Percentiles rank a stretch among this genome's conserved stretches.
phyloP scores from a whole-genome alignment of 352 stramenopile species.

The Achlya hypogyna region DNA sequence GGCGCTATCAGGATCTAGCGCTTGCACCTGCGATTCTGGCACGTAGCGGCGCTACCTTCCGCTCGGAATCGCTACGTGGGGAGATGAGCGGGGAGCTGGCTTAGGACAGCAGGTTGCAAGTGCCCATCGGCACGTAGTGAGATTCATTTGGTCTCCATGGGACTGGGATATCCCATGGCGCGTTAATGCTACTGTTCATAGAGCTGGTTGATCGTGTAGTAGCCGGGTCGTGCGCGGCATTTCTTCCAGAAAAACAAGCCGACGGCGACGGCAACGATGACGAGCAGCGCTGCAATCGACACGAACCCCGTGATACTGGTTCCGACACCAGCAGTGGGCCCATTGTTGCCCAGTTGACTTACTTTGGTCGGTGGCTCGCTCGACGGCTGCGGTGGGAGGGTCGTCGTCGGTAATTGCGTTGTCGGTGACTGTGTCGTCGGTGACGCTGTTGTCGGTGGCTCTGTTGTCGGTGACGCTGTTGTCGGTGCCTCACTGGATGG shows the following conservation, averaged over 20 bases:
- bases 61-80: no score
- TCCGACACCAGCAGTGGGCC: no score
- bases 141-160: no score
- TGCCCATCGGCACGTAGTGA: no score
- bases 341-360: background rate
- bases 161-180: no score
- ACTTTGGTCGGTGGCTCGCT: background rate
- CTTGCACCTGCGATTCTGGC: no score
- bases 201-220: background rate
- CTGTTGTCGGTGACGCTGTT: background rate
- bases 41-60: no score
- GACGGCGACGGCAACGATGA: background rate
- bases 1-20: no score
- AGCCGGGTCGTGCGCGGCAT: background rate
- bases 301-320: background rate
- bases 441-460: background rate
- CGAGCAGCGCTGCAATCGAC: background rate
- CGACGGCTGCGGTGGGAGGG: background rate
- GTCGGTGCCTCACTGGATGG: background rate
- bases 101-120: no score
- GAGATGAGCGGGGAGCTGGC: no score
- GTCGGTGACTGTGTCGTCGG: background rate
- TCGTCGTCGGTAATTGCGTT: background rate
- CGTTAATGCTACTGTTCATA: background rate
- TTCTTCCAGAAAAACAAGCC: background rate